Evolutionary conservation across 306 rosid species (phyloP).

Genomic region (Quercus variabilis): DNA sequence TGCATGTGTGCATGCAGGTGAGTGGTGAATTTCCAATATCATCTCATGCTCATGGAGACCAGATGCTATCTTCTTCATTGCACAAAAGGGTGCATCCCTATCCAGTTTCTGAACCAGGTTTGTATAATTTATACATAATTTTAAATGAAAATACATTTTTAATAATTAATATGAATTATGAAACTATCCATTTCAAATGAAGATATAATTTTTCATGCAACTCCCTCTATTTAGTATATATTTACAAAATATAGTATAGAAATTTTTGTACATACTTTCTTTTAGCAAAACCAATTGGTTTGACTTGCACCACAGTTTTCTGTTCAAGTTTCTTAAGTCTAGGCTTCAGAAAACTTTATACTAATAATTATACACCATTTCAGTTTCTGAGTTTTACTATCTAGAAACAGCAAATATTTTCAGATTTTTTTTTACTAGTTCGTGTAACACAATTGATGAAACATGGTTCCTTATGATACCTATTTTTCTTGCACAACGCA

Average conservation of each 20-base stretch:
- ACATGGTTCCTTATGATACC: not conserved
- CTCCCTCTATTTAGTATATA: not conserved
- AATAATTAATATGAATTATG: too few species aligned
- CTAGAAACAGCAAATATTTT: not conserved
- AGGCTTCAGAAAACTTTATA: not conserved
- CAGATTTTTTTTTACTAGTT: too few species aligned
- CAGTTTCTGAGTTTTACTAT: not conserved
- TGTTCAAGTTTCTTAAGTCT: not conserved
- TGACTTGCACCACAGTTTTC: not conserved
- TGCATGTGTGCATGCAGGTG: slow-evolving; percentile 49
- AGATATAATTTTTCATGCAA: not conserved
- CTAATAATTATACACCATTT: not conserved
- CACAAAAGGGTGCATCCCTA: slow-evolving; percentile 61
- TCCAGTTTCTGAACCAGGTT: slow-evolving; percentile 54
- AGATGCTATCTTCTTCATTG: slow-evolving; percentile 47
- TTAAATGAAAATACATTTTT: not conserved
- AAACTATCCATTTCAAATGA: not conserved
- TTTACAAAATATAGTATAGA: too few species aligned
- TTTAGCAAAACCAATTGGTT: not conserved
- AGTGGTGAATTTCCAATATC: slow-evolving; percentile 58
- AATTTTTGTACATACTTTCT: too few species aligned
- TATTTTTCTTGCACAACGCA: slow-evolving; percentile 26
- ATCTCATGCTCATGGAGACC: slow-evolving; percentile 46
- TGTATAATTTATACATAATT: not conserved
- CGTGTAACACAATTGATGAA: not conserved